phyloP scores from a whole-genome alignment of 805 yeast genomes.

The Monosporozyma solicola region DNA sequence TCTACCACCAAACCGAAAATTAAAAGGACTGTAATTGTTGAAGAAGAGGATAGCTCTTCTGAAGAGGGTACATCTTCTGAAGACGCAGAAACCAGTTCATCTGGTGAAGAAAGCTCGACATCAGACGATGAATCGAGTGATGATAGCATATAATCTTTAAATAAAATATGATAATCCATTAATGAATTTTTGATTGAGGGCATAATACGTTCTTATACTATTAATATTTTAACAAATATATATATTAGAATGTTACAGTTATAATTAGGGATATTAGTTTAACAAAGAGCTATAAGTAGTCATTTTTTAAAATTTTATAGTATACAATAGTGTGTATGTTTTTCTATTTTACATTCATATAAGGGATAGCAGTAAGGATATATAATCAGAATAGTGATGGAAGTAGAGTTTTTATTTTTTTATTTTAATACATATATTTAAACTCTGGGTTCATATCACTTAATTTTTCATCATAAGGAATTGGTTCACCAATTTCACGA shows the following conservation, averaged over 20 bases:
- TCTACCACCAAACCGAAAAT: constrained; percentile 6
- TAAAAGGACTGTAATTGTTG: constrained; percentile 10
- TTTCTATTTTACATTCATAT: neutral
- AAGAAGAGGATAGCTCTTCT: constrained; percentile 18
- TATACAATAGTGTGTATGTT: neutral
- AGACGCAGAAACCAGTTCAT: neutral
- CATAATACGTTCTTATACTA: neutral
- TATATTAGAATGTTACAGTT: neutral
- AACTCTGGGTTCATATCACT: constrained; percentile 38
- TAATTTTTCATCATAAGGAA: constrained; percentile 27
- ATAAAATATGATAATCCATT: neutral
- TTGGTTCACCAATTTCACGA: constrained; percentile 27
- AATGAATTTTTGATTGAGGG: neutral
- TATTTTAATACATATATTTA: constrained; percentile 36
- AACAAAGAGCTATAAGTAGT: neutral
- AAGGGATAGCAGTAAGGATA: neutral
- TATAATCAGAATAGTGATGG: neutral
- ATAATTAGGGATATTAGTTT: neutral
- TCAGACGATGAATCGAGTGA: neutral
- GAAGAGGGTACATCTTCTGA: constrained; percentile 10
- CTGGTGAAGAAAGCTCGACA: neutral
- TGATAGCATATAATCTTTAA: neutral
- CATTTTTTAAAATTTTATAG: neutral
- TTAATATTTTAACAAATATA: neutral
- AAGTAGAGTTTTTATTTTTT: neutral